Conservation (phyloP, 2,329 filamentous ascomycete species). For the Thielaviopsis punctulata region DNA sequence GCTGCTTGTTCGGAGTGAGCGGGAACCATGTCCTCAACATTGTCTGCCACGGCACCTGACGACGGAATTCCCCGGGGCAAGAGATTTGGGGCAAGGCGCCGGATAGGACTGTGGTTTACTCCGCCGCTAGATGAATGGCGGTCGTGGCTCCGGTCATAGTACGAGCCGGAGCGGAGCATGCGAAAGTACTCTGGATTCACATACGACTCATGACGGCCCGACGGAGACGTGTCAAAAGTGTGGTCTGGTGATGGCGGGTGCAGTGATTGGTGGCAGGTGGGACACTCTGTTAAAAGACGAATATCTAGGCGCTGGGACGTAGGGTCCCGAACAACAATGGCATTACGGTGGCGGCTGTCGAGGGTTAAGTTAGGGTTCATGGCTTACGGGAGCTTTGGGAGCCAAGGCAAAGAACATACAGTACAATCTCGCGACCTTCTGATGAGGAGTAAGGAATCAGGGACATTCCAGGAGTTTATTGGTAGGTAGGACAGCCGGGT, state of each 20-base stretch:
- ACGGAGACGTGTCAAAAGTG: conserved; percentile 25
- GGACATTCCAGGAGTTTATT: conserved; percentile 32
- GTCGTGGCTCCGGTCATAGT: conserved; percentile 15
- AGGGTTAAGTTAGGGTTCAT: not conserved
- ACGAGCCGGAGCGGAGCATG: conserved; percentile 51
- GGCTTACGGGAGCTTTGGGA: conserved; percentile 2
- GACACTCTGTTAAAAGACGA: conserved; percentile 61
- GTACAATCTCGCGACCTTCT: conserved; percentile 61
- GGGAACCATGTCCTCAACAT: not conserved
- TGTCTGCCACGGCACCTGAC: conserved; percentile 5
- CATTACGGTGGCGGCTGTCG: conserved; percentile 71
- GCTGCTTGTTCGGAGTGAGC: conserved; percentile 3
- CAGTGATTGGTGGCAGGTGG: conserved; percentile 72
- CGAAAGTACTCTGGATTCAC: conserved; percentile 90
- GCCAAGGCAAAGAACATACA: conserved; percentile 37
- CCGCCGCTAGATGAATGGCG: conserved; percentile 24
- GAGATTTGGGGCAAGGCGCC: not conserved
- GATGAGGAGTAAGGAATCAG: conserved; percentile 59
- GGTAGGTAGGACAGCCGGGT: too few relatives aligned
- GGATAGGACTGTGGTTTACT: not conserved
- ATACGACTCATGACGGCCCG: conserved; percentile 41
- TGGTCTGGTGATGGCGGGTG: conserved; percentile 31
- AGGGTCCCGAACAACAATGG: conserved; percentile 80
- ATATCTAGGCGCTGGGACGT: conserved; percentile 73
- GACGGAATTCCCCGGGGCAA: not conserved